Evolutionary conservation across 2,329 filamentous ascomycete genomes (phyloP), one percentile per base, ranked within the genome.

Genomic region (Aspergillus jensenii): DNA sequence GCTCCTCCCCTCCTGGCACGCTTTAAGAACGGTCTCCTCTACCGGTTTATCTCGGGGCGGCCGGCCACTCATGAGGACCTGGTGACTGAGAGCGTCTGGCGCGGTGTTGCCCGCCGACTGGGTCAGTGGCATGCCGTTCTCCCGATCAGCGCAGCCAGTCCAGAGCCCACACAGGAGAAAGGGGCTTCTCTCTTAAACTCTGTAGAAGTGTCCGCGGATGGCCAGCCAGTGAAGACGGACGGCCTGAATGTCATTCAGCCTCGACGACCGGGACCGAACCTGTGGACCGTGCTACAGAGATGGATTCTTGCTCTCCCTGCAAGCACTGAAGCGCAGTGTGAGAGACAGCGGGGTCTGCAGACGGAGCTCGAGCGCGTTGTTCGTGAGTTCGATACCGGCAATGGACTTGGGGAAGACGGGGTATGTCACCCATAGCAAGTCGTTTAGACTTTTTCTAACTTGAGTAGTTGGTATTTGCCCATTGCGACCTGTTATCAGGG

Each of bases 251-350:
- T 59, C 59, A 79, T 84, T 45, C 85, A 85, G 21, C 86, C 86
- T 46, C 85, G 85, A 60, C 91, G 88, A 70, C 87, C 87, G 5
- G 81, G 85, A n/a, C 90, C 92, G 17, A 97, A 96, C 73, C 79
- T 96, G 56, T 99, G 95, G 95, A 91, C 90, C 6, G 92, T 96
- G 35, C 90, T 97, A 84, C 91, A 96, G 74, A 96, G 93, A 77
- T 99, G 95, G 95, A 91, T 97, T 57, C 79, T 88, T 65, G 93
- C 91, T 40, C 81, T 99, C 62, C 93, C 95, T 12, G 86, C 82
- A 52, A 81, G 82, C 56, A 95, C 89, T 5, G 84, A 88, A 35
- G 81, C 84, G 55, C 85, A 96, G 73, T 83, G 83, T 59, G 76
- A 83, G 64, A 86, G 90, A 63, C 87, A 90, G 70, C 79, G 83